phyloP scores from a whole-genome alignment of 2,329 filamentous ascomycete species.

The Dactylellina haptotyla region DNA sequence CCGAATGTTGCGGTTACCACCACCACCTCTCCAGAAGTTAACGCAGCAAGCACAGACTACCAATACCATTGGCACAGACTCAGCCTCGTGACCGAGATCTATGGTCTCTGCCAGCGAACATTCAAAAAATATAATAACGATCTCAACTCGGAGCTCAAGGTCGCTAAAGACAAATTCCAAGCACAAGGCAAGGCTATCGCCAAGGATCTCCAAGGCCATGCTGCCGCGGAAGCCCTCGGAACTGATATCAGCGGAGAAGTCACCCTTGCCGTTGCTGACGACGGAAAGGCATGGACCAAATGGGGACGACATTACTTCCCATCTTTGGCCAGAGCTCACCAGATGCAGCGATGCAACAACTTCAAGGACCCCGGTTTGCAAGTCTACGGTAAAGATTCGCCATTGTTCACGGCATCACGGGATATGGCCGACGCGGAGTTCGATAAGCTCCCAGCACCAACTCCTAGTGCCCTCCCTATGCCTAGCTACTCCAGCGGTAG shows the following conservation, averaged over 20 bases:
- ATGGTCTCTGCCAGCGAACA: constrained; percentile 52
- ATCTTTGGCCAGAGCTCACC: constrained; percentile 69
- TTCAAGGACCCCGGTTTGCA: constrained; percentile 72
- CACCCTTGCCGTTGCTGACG: constrained; percentile 63
- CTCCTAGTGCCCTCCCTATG: constrained; percentile 48
- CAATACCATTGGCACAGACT: constrained; percentile 46
- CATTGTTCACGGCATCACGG: constrained; percentile 67
- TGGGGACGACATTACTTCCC: constrained; percentile 72
- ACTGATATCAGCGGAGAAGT: constrained; percentile 65
- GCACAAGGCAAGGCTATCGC: constrained; percentile 26
- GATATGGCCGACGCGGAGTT: constrained; percentile 65
- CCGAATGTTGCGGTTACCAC: constrained; percentile 19
- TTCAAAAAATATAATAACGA: constrained; percentile 1
- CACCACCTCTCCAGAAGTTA: constrained; percentile 33
- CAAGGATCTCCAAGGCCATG: constrained; percentile 53
- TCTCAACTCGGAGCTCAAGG: not conserved
- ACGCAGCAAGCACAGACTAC: constrained; percentile 23
- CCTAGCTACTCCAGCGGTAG: constrained; percentile 16
- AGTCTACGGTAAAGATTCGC: constrained; percentile 66
- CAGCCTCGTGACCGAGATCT: constrained; percentile 40
- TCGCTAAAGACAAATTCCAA: constrained; percentile 10
- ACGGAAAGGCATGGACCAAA: constrained; percentile 61
- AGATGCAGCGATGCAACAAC: constrained; percentile 69
- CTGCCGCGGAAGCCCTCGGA: constrained; percentile 64
- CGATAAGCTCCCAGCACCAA: constrained; percentile 59